Percentiles rank a stretch among this genome's conserved stretches.
Conservation (phyloP, 2,329 filamentous ascomycete genomes). For the Penicillium sp. region DNA sequence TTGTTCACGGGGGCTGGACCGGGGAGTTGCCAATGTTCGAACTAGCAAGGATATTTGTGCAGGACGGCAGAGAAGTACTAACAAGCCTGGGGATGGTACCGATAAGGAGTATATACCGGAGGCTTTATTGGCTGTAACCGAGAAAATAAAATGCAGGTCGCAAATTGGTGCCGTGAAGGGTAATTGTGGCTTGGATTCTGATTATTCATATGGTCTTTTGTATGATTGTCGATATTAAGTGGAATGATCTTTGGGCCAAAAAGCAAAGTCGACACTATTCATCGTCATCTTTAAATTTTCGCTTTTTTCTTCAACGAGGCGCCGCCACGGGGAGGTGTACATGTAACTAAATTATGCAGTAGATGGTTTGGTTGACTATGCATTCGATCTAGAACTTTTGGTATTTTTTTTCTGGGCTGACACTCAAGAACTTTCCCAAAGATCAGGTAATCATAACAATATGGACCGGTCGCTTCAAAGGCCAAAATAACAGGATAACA, state of each 20-base stretch:
- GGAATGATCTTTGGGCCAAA: neutral
- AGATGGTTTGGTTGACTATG: slow-evolving; percentile 11
- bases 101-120: slow-evolving; percentile 19
- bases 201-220: neutral
- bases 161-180: slow-evolving; percentile 3
- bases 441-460: slow-evolving; percentile 24
- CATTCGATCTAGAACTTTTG: slow-evolving; percentile 23
- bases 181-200: slow-evolving; percentile 10
- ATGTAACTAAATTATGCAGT: slow-evolving; percentile 7
- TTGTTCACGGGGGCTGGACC: neutral
- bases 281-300: neutral
- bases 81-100: neutral
- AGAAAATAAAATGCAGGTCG: slow-evolving; percentile 5
- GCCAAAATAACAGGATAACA: slow-evolving; percentile 2
- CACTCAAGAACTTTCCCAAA: slow-evolving; percentile 3
- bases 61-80: neutral
- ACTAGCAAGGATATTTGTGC: slow-evolving; percentile 1
- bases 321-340: neutral
- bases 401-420: neutral
- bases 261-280: slow-evolving; percentile 7
- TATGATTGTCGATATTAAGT: slow-evolving; percentile 5
- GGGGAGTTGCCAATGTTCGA: neutral
- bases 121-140: slow-evolving; percentile 12
- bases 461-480: slow-evolving; percentile 23
- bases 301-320: neutral